Evolutionary conservation across 148 eudicot species (phyloP), one percentile per base, ranked within the genome.

Genomic region (Persicaria tinctoria): DNA sequence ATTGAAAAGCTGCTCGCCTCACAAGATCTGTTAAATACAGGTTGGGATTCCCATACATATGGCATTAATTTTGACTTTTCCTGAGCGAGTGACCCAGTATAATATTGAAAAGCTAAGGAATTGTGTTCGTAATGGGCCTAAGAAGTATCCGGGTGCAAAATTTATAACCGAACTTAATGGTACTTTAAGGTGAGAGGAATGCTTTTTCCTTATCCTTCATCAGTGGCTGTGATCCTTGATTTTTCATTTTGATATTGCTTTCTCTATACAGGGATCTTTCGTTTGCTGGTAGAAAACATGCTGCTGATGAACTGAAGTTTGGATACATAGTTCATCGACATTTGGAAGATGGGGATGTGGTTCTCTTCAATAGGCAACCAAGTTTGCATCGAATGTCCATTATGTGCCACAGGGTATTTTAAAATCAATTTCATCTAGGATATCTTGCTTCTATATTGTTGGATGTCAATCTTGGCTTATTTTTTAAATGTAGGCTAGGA

Each of bases 321-420:
- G 99, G 99, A n/a, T 73, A 76, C 79, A 82, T 92, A 76, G 94
- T 96, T 79, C 83, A 88, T 74, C 94, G 99, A 68, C 99, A 96
- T 82, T 79, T 96, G 55, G 97, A 86, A 88, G 97, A 96, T 82
- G 99, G 99, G 23, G 99, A 96, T 80, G 70, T 89, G 80, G 89
- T 96, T 84, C 93, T 96, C 64, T 96, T 96, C 76, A 96, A 96
- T 80, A 85, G 99, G 82, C 97, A 96, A 74, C 99, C 99, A 49
- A 96, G 99, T 79, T 83, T 96, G 89, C 99, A 96, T 83, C 87
- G 99, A 70, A 96, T 96, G 99, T 96, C 99, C 68, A 90, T 96
- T 83, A 96, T 96, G 99, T 86, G 85, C 81, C 99, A 96, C 75
- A 86, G 94, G 94, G 99, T 96, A 64, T 16, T 68, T 51, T 56